Base-by-base conservation (phyloP, 2,329 filamentous ascomycete genomes). In the Furcasterigmium sp. region DNA sequence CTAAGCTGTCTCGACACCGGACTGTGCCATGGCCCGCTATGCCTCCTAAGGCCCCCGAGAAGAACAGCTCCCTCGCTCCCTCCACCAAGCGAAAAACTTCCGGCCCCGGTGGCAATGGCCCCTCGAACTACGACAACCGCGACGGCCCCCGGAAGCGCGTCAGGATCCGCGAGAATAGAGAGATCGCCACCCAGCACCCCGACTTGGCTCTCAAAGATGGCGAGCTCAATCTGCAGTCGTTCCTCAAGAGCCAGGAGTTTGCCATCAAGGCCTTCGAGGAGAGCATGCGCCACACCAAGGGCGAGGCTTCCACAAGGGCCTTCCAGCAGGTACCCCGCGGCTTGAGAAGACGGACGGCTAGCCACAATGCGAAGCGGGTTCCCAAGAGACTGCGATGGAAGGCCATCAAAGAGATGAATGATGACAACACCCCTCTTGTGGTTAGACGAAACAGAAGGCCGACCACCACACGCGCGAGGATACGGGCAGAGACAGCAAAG, bases 291-390 rank as follows among this genome's bases (percentile, higher is more conserved):
- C 81, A 78, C 28, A 85, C 87, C 37, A 91, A 86, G 61, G 65
- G 67, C 5, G 67, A 70, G 30, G 67, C 71, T 42, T 70, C 78
- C 35, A 82, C 80, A 45, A 78, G 91, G 41, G 91, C 91, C 13
- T 97, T 97, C 57, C 93, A 98, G 63, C 80, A 88, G 53, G 86
- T 98, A 5, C 93, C 93, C 2, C 80, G 89, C 52, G 82, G 84
- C 39, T 69, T 98, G 76, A 76, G 93, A 51, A 76, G 93, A 51
- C 77, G 93, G 54, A 95, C 91, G 0, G 93, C 91, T 17, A 95
- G 90, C 61, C 93, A 98, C 66, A 96, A 98, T 75, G 86, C 87
- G 28, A 95, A 91, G 66, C 80, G 85, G 49, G 84, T 98, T 14
- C 93, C 93, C 3, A 85, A 84, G 58, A 72, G 89, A 49, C 66